These are phyloP conservation scores for Neocucurbitaria cava DNA, from an alignment of 2,329 filamentous ascomycete genomes.

Conservation along the genomic window DNA sequence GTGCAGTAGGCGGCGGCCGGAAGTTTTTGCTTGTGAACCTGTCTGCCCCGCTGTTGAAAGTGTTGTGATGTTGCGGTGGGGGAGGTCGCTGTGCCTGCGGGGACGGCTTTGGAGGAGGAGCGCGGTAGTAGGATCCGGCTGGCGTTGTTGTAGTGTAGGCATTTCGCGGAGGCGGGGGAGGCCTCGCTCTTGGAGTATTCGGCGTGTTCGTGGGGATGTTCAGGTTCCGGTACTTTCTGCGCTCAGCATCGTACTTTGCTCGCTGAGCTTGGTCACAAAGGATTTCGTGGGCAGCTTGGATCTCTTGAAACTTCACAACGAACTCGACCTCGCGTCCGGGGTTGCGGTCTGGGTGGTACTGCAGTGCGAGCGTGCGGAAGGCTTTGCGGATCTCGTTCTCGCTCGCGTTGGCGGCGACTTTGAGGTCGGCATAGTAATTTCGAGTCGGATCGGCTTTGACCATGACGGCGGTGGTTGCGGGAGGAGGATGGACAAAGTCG, in stretches of 20 bases:
- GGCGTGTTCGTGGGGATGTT: slow-evolving; percentile 48
- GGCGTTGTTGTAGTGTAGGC: slow-evolving; percentile 50
- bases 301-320: slow-evolving; percentile 82
- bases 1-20: slow-evolving; percentile 43
- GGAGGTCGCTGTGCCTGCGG: slow-evolving; percentile 34
- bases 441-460: slow-evolving; percentile 71
- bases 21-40: slow-evolving; percentile 54
- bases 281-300: slow-evolving; percentile 85
- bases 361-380: slow-evolving; percentile 82
- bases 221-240: slow-evolving; percentile 53
- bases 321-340: slow-evolving; percentile 81
- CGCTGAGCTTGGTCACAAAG: slow-evolving; percentile 66
- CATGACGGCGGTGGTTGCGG: slow-evolving; percentile 55
- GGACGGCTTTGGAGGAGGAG: slow-evolving; percentile 35
- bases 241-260: slow-evolving; percentile 68
- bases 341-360: slow-evolving; percentile 89
- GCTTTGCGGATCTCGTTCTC: slow-evolving; percentile 82
- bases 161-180: slow-evolving; percentile 54
- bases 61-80: slow-evolving; percentile 36
- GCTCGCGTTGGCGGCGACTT: slow-evolving; percentile 71
- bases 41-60: slow-evolving; percentile 51
- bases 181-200: slow-evolving; percentile 49
- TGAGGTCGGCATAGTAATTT: slow-evolving; percentile 88
- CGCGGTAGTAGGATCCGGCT: slow-evolving; percentile 41
- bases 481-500: neutral